Conservation (phyloP, 2,329 filamentous ascomycete genomes). For the Fusarium musae region DNA sequence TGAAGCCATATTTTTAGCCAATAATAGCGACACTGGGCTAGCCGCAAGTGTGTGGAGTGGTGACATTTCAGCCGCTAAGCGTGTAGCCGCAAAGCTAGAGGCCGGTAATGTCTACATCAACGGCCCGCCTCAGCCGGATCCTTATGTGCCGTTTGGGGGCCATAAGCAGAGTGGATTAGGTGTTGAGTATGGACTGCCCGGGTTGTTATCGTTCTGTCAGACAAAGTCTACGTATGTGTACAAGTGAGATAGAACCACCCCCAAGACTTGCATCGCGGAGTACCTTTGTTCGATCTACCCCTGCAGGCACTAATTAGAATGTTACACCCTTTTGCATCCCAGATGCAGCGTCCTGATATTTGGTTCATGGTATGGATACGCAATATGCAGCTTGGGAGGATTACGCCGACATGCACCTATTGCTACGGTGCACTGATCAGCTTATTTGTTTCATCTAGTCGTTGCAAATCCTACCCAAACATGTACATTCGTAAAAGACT, state of each 20-base stretch:
- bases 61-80: background rate
- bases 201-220: constrained; percentile 4
- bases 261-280: background rate
- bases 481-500: background rate
- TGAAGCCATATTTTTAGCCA: background rate
- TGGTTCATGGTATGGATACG: background rate
- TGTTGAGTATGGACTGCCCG: background rate
- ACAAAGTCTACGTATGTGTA: background rate
- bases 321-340: background rate
- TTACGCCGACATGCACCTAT: background rate
- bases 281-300: background rate
- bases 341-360: background rate
- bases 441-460: background rate
- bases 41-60: constrained; percentile 2
- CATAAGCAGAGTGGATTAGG: constrained; percentile 11
- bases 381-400: background rate
- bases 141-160: constrained; percentile 3
- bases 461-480: background rate
- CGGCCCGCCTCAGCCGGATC: background rate
- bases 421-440: background rate
- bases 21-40: background rate
- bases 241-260: background rate
- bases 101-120: constrained; percentile 10
- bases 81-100: background rate
- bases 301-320: background rate